Conservation (phyloP, 2,329 filamentous ascomycete species). For the Decorospora gaudefroyi region DNA sequence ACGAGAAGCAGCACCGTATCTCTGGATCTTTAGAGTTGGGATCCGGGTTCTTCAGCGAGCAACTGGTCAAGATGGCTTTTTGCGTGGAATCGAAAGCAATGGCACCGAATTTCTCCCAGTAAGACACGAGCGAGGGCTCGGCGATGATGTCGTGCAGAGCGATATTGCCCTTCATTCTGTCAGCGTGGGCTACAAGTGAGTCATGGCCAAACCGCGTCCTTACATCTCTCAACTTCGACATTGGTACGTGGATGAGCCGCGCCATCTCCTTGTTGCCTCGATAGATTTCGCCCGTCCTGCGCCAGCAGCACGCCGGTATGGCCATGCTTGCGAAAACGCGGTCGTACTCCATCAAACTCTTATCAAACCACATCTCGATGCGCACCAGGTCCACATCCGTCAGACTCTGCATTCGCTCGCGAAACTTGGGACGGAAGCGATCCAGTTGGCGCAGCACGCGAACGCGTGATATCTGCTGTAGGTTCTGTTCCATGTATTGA, state of each 20-base stretch:
- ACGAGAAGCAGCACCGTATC: slow-evolving; percentile 95
- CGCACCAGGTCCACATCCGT: slow-evolving; percentile 93
- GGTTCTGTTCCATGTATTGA: slow-evolving; percentile 87
- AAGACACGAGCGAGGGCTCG: slow-evolving; percentile 91
- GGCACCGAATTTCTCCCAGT: slow-evolving; percentile 98
- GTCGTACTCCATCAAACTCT: slow-evolving; percentile 95
- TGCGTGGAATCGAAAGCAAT: slow-evolving; percentile 95
- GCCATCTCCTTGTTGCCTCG: slow-evolving; percentile 99
- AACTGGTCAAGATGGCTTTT: slow-evolving; percentile 93
- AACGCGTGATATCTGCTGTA: slow-evolving; percentile 79
- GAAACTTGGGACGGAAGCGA: slow-evolving; percentile 91
- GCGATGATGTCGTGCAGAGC: slow-evolving; percentile 94
- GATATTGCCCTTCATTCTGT: slow-evolving; percentile 74
- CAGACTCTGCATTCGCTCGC: slow-evolving; percentile 88
- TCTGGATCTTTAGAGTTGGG: slow-evolving; percentile 68
- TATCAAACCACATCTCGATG: slow-evolving; percentile 99
- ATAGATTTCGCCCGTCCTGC: slow-evolving; percentile 95
- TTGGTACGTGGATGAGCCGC: slow-evolving; percentile 88
- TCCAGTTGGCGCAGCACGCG: slow-evolving; percentile 92
- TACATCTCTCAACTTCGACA: slow-evolving; percentile 88
- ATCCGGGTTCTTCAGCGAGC: slow-evolving; percentile 77
- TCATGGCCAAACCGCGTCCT: slow-evolving; percentile 46
- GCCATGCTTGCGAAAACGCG: slow-evolving; percentile 99
- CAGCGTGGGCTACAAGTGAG: slow-evolving; percentile 8
- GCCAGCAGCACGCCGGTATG: slow-evolving; percentile 96